Conservation (phyloP, 306 rosid species). For the Lathyrus aphaca region DNA sequence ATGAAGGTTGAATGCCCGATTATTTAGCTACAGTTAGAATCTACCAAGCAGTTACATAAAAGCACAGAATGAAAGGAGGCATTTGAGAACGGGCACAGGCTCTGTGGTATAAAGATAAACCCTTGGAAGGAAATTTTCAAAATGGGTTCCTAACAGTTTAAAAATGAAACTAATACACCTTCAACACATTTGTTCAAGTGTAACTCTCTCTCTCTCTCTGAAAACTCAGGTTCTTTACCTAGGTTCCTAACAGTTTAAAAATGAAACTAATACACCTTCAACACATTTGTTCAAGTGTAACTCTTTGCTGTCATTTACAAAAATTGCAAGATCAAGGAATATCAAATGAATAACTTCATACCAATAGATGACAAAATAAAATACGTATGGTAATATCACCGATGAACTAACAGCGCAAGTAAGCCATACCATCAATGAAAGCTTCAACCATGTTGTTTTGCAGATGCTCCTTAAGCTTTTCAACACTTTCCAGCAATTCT, state of each 20-base stretch:
- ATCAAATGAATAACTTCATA: conserved; percentile 25
- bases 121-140: background rate
- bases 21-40: conserved; percentile 2
- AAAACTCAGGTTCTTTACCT: conserved; percentile 9
- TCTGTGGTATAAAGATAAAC: conserved; percentile 13
- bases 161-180: conserved; percentile 28
- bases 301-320: conserved; percentile 18
- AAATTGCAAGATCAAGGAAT: conserved; percentile 34
- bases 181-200: background rate
- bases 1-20: background rate
- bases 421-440: conserved; percentile 63
- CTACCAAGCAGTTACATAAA: conserved; percentile 7
- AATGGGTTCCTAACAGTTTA: conserved; percentile 1
- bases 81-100: background rate
- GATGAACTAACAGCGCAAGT: conserved; percentile 31
- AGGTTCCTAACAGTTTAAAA: conserved; percentile 18
- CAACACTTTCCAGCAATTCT: conserved; percentile 61
- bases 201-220: conserved; percentile 5
- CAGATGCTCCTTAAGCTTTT: conserved; percentile 48
- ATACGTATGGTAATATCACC: conserved; percentile 1
- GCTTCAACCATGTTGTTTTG: conserved; percentile 64
- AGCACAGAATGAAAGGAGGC: background rate
- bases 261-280: conserved; percentile 20
- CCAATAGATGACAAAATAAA: conserved; percentile 11
- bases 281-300: conserved; percentile 1